Evolutionary conservation across 169 alveolate species (phyloP), one percentile per base, ranked within the genome.

Genomic region (Perkinsus chesapeaki): DNA sequence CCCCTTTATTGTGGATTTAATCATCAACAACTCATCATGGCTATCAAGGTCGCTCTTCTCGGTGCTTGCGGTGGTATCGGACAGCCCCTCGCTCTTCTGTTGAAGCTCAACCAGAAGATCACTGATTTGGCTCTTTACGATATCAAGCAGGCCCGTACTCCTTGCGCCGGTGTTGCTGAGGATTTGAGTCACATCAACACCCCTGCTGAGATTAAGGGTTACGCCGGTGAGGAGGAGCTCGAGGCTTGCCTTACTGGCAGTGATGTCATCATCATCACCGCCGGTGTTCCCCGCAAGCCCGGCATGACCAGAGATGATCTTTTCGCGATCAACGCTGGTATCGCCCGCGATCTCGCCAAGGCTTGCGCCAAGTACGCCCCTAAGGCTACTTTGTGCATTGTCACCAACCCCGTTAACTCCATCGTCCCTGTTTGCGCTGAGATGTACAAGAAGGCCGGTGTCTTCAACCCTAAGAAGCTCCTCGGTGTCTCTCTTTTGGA

Each of bases 401-500:
- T 95, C 91, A 94, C 96, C 9, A 95, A 95, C 92, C 97, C 97
- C 1, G 91, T 95, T 92, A 95, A 95, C 93, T 94, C 94, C 39
- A 94, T 95, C 94, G 95, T 95, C 16, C 92, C 92, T 10, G 48
- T 37, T 5, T 91, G 92, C 38, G 48, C 39, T 39, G 91, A 92
- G 39, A 91, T 94, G 27, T 90, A 94, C 91, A 93, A 91, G 92
- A 93, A 95, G 93, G 93, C 90, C 48, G 93, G 95, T 73, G 95
- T 93, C 39, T 91, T 39, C 39, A 73, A 94, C 39, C 95, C 95
- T 31, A 94, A 92, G 92, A 93, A 94, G 91, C 96, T 95, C 48
- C 93, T 95, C 92, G 97, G 97, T 39, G 93, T 94, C 94, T 95
- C 96, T 0, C 92, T 94, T 16, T 92, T 95, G 43, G 97, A 95